Base-by-base conservation (phyloP, 2,329 filamentous ascomycete species). In the Calonectria leucothoes region DNA sequence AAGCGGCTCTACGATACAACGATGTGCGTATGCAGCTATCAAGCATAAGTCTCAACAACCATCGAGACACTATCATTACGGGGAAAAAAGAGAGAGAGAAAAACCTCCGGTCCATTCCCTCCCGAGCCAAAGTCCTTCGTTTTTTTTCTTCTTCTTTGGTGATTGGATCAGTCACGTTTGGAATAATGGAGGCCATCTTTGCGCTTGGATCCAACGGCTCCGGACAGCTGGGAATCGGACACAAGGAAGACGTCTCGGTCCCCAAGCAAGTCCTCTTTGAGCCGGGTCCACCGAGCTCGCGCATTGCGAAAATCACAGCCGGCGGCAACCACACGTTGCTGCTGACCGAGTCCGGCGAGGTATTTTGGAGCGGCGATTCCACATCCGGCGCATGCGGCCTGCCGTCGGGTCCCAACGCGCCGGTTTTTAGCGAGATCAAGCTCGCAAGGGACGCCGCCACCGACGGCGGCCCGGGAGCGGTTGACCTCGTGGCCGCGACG, bases 271-370 rank as follows among this genome's bases (percentile, higher is more conserved):
- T 91, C 75, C 78, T 89, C n/a, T 93, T 94, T 82, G 81, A 86
- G 7, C 83, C 86, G 3, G 81, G 83, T 17, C 79, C 81, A 64
- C 81, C 84, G 42, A 77, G 80, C 33, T 82, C 85, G 17, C 80
- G 82, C 31, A 82, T 88, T 69, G 77, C 81, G 66, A 83, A 82
- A 51, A 82, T 89, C 12, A 85, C 86, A 25, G 88, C 94, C 10
- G 96, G 96, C 5, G 96, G 96, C 1, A 98, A 98, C 81, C 96
- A 98, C 83, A 97, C 95, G 0, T 85, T 98, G 5, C 82, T 98
- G 12, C 86, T 95, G 14, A 91, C 89, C n/a, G 81, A 86, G 5
- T 82, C 87, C 31, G 93, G 93, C 0, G 78, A 85, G 1, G 85
- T 96, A 0, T 94, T 91, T 80, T 92, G 90, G 79, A 89, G 91